Evolutionary conservation across 2,329 filamentous ascomycete species (phyloP), one percentile per base, ranked within the genome.

Genomic region (Fusarium siculi): DNA sequence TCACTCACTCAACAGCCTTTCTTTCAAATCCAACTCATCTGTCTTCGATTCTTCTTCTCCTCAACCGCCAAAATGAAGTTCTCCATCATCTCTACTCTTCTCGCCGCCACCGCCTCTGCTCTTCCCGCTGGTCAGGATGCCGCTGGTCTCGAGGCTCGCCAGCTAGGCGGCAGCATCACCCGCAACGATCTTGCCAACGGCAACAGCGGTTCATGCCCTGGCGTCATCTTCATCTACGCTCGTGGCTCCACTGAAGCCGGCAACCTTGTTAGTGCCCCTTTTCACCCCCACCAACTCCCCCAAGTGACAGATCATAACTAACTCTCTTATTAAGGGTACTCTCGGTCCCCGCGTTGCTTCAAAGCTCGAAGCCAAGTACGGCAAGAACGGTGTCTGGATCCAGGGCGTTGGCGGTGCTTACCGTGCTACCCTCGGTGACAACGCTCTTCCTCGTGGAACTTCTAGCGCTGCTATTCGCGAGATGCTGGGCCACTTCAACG

Each of bases 331-430:
- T 7, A n/a, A 80, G 80, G 79, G 79, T 28, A 77, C 70, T 43
- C 74, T 77, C 2, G 82, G 82, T 7, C 80, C 81, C 19, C 59
- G 43, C 5, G 66, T 82, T 16, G 80, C 77, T 10, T 66, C 69
- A 18, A 78, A 68, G 42, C 76, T 84, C 1, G 77, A 80, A 47
- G 55, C 56, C 28, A 61, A 65, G 34, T 81, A 79, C 37, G 77
- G 78, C 52, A 46, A 12, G 21, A 60, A 50, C 14, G 64, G 76
- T 23, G 68, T 84, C 64, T 83, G 82, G 82, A 80, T 85, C 28
- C 85, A 87, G 70, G 85, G 85, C 19, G 83, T 87, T 19, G 81
- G 82, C 10, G 79, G 79, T 30, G 69, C 78, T 4, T 87, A 87
- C 76, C 75, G 63, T 3, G 84, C 83, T 1, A 70, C 70, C 3